phyloP scores from a whole-genome alignment of 257 asterid species.

The Voacanga thouarsii region DNA sequence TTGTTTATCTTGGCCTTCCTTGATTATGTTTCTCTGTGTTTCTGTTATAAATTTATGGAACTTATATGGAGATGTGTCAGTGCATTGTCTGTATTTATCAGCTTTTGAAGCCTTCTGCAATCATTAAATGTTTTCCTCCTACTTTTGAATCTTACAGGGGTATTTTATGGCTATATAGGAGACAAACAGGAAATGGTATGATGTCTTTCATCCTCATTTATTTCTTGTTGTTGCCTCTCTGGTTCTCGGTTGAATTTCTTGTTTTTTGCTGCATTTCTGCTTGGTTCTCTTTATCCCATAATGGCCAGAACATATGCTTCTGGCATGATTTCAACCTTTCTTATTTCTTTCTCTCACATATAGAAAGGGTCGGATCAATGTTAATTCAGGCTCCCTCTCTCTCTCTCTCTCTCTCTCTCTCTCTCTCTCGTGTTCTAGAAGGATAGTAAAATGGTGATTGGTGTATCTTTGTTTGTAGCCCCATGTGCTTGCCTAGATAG shows the following conservation, averaged over 20 bases:
- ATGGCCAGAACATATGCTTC: neutral
- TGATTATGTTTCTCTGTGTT: neutral
- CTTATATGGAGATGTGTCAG: neutral
- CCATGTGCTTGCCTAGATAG: neutral
- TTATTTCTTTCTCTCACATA: neutral
- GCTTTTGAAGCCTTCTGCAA: neutral
- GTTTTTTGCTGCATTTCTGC: neutral
- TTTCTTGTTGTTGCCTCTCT: neutral
- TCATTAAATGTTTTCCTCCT: neutral
- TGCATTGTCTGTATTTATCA: neutral
- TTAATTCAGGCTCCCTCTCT: neutral
- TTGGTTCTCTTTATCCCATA: neutral
- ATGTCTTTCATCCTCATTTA: neutral
- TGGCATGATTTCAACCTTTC: neutral
- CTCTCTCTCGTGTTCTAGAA: neutral
- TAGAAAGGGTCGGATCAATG: neutral
- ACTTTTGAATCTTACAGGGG: slow-evolving; percentile 45
- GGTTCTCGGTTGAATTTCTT: neutral
- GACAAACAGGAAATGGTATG: slow-evolving; percentile 74
- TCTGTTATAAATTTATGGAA: neutral
- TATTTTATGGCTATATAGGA: slow-evolving; percentile 56
- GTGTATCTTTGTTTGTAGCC: neutral
- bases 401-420: neutral
- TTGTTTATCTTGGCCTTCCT: too few species aligned
- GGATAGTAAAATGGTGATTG: neutral